Evolutionary conservation across 2,329 filamentous ascomycete genomes (phyloP).

Genomic region (Gaeumannomyces tritici): DNA sequence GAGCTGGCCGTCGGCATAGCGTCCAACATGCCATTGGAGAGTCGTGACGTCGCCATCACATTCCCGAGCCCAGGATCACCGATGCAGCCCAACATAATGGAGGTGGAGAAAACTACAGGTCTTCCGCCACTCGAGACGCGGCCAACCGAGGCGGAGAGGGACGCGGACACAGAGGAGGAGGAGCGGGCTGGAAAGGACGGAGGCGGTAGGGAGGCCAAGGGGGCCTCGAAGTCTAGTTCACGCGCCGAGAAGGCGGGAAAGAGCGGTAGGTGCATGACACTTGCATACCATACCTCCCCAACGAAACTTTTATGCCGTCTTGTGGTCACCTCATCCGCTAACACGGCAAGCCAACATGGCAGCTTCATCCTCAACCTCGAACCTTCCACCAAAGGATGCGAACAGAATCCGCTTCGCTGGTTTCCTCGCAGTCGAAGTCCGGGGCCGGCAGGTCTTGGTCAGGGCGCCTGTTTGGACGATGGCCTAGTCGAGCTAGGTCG

Average conservation of each 20-base stretch:
- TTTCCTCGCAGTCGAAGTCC: conserved; percentile 66
- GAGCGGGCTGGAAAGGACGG: conserved; percentile 25
- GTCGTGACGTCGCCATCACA: conserved; percentile 77
- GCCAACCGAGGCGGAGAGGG: conserved; percentile 23
- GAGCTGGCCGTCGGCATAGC: conserved; percentile 82
- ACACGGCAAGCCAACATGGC: neutral
- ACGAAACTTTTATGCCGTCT: neutral
- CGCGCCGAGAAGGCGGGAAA: conserved; percentile 21
- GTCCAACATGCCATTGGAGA: conserved; percentile 80
- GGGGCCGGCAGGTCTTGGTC: conserved; percentile 63
- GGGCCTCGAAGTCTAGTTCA: neutral
- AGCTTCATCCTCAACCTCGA: conserved; percentile 8
- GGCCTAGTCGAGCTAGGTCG: conserved; percentile 12
- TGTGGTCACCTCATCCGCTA: neutral
- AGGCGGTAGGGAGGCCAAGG: conserved; percentile 24
- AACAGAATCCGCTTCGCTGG: conserved; percentile 63
- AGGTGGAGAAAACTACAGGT: conserved; percentile 60
- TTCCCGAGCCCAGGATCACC: conserved; percentile 72
- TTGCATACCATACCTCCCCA: neutral
- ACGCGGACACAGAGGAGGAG: conserved; percentile 27
- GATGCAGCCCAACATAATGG: conserved; percentile 70
- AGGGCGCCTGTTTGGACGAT: conserved; percentile 68
- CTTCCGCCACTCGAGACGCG: conserved; percentile 50
- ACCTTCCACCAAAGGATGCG: conserved; percentile 32
- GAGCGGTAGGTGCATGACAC: conserved; percentile 12